Conservation (phyloP, 441 rosid species). For the Adansonia grandidieri region DNA sequence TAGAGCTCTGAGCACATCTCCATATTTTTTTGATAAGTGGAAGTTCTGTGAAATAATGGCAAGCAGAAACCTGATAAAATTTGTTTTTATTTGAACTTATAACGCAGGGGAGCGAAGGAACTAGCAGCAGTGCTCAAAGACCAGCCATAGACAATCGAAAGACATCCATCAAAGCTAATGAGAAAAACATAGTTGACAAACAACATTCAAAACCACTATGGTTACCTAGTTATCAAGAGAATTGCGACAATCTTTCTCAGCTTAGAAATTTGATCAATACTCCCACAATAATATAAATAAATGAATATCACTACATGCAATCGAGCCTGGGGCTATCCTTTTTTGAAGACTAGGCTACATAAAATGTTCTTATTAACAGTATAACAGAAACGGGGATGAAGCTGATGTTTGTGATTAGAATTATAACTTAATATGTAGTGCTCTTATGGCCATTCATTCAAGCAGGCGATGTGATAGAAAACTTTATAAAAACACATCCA, state of each 20-base stretch:
- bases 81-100: not conserved
- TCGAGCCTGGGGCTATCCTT: not conserved
- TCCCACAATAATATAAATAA: not conserved
- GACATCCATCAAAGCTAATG: not conserved
- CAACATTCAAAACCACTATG: not conserved
- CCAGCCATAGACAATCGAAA: not conserved
- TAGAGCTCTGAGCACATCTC: not conserved
- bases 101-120: not conserved
- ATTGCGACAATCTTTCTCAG: not conserved
- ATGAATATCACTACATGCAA: not conserved
- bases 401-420: not conserved
- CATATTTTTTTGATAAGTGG: not conserved
- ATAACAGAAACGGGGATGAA: not conserved
- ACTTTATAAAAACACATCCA: slow-evolving; percentile 12
- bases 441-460: not conserved
- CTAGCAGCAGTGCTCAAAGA: not conserved
- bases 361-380: not conserved
- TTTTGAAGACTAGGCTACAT: not conserved
- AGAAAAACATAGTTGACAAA: not conserved
- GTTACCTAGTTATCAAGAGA: not conserved
- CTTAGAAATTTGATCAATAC: not conserved
- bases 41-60: slow-evolving; percentile 1
- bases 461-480: not conserved
- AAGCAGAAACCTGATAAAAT: not conserved
- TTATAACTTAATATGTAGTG: not conserved